Evolutionary conservation across 768 basidiomycete genomes (phyloP).

Genomic region (Serendipita vermifera): DNA sequence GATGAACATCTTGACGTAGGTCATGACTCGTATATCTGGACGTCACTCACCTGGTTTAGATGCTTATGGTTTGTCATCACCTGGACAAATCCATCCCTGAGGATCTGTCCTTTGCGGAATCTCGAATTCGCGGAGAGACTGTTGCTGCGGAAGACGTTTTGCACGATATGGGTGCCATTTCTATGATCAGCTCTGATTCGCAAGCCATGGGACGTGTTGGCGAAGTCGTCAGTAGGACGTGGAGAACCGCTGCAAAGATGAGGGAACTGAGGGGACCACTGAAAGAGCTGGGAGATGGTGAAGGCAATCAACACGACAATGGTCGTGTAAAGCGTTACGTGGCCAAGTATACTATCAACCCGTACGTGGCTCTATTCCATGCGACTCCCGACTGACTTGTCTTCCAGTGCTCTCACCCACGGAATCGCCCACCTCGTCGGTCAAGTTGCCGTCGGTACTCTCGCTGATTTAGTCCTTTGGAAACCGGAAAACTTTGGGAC

Average conservation of each 20-base stretch:
- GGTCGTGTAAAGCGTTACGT: constrained; percentile 88
- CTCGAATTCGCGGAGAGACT: constrained; percentile 91
- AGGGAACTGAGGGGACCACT: constrained; percentile 65
- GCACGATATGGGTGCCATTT: constrained; percentile 85
- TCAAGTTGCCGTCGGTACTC: constrained; percentile 61
- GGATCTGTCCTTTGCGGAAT: constrained; percentile 92
- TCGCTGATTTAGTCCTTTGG: constrained; percentile 95
- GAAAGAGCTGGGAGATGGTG: constrained; percentile 49
- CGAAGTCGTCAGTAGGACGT: constrained; percentile 83
- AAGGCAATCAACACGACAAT: constrained; percentile 52
- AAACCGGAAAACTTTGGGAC: constrained; percentile 86
- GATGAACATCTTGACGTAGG: constrained; percentile 94
- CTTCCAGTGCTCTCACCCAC: constrained; percentile 73
- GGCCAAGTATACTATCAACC: constrained; percentile 94
- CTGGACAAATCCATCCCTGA: constrained; percentile 83
- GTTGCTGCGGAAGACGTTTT: constrained; percentile 95
- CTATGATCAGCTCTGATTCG: constrained; percentile 92
- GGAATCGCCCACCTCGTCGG: constrained; percentile 84
- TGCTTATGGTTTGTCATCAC: constrained; percentile 99
- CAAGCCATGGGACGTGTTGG: constrained; percentile 99
- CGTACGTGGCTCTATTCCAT: constrained; percentile 42
- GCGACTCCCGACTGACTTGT: not conserved
- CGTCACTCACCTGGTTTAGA: constrained; percentile 35
- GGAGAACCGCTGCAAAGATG: constrained; percentile 97
- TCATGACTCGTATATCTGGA: not conserved